Percentiles rank a stretch among this genome's conserved stretches.
phyloP scores from a whole-genome alignment of 2,329 filamentous ascomycete species.

The Alternaria brassicicola region DNA sequence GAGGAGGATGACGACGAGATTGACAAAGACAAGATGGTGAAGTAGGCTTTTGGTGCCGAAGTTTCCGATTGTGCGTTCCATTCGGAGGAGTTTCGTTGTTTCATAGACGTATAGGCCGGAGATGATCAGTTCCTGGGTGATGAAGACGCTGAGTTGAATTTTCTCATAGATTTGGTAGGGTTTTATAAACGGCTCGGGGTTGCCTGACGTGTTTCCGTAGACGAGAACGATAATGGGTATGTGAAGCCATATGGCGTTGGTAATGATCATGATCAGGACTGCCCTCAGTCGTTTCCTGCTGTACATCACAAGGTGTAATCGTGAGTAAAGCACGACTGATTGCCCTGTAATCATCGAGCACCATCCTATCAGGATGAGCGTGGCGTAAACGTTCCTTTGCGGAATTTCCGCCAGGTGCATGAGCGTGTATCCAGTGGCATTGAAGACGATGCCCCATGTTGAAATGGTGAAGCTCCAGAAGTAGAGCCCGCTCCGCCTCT shows the following conservation, averaged over 20 bases:
- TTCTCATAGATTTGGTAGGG: constrained; percentile 50
- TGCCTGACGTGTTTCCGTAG: constrained; percentile 54
- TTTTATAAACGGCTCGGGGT: constrained; percentile 32
- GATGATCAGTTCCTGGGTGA: constrained; percentile 46
- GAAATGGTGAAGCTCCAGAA: constrained; percentile 56
- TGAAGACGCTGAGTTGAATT: constrained; percentile 50
- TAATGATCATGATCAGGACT: constrained; percentile 63
- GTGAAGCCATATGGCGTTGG: constrained; percentile 60
- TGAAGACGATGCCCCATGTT: constrained; percentile 52
- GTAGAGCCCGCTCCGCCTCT: constrained; percentile 53
- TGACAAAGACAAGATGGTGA: constrained; percentile 29
- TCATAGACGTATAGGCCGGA: constrained; percentile 59
- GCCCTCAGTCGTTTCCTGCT: constrained; percentile 54
- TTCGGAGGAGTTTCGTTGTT: constrained; percentile 34
- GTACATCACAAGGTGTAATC: constrained; percentile 63
- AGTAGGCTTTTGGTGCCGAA: constrained; percentile 19
- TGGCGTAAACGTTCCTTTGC: constrained; percentile 34
- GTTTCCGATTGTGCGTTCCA: constrained; percentile 24
- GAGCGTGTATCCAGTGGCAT: constrained; percentile 53
- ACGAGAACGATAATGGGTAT: constrained; percentile 60
- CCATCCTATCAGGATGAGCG: constrained; percentile 61
- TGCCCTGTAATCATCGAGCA: constrained; percentile 66
- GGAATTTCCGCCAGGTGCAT: constrained; percentile 48
- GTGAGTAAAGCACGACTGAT: constrained; percentile 65
- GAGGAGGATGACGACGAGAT: constrained; percentile 29